Evolutionary conservation across 1,139 yeast species (phyloP).

Genomic region (Arxiozyma bovina): DNA sequence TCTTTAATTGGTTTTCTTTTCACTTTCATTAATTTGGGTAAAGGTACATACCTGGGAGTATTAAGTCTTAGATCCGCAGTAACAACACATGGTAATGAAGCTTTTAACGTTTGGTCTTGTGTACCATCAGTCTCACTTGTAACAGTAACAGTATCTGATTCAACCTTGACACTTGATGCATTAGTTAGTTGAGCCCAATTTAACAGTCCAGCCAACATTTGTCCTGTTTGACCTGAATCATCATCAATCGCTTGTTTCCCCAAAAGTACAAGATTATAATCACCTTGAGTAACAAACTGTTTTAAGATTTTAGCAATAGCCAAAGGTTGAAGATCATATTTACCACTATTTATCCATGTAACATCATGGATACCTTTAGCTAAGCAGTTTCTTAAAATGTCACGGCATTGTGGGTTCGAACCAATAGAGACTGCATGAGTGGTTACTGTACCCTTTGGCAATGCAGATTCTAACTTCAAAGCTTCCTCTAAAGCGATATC

Average conservation of each 20-base stretch:
- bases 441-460: slow-evolving; percentile 64
- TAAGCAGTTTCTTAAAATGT: slow-evolving; percentile 76
- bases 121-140: slow-evolving; percentile 85
- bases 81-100: slow-evolving; percentile 73
- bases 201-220: slow-evolving; percentile 87
- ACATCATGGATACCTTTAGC: slow-evolving; percentile 92
- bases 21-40: slow-evolving; percentile 96
- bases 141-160: slow-evolving; percentile 52
- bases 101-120: slow-evolving; percentile 76
- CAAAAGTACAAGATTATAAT: slow-evolving; percentile 69
- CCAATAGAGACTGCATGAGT: slow-evolving; percentile 94
- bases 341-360: slow-evolving; percentile 63
- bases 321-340: slow-evolving; percentile 62
- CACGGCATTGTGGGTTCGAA: slow-evolving; percentile 68
- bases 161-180: slow-evolving; percentile 71
- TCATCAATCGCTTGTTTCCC: slow-evolving; percentile 97
- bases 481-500: slow-evolving; percentile 97
- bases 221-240: slow-evolving; percentile 95
- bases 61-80: slow-evolving; percentile 91
- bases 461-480: slow-evolving; percentile 58
- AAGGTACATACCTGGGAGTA: slow-evolving; percentile 86
- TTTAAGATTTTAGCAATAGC: slow-evolving; percentile 79
- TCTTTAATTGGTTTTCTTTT: slow-evolving; percentile 72
- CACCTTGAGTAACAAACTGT: slow-evolving; percentile 60
- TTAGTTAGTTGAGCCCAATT: slow-evolving; percentile 98